phyloP scores from a whole-genome alignment of 345 rosid genomes.

The Brassica napus region DNA sequence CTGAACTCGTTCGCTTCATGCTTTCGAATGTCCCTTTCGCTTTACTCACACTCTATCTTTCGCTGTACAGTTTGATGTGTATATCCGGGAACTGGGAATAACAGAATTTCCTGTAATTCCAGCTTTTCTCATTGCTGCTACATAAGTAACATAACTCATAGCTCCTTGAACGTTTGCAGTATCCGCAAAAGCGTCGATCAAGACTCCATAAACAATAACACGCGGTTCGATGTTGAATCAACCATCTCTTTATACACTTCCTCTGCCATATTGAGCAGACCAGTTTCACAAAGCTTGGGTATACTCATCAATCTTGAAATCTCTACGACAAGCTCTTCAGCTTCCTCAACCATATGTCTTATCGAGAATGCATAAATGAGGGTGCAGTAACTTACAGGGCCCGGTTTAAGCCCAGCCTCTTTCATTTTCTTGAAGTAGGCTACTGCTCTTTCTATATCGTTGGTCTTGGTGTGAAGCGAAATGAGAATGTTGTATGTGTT shows the following conservation, averaged over 20 bases:
- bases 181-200: constrained; percentile 84
- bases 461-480: constrained; percentile 31
- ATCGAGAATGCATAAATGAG: constrained; percentile 78
- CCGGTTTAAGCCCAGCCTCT: constrained; percentile 61
- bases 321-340: constrained; percentile 66
- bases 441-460: constrained; percentile 53
- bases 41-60: constrained; percentile 66
- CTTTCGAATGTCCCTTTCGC: constrained; percentile 57
- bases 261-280: constrained; percentile 67
- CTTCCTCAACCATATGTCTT: constrained; percentile 72
- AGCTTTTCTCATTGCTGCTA: constrained; percentile 58
- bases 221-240: constrained; percentile 57
- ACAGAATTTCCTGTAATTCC: constrained; percentile 64
- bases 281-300: constrained; percentile 55
- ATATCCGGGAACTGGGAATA: constrained; percentile 63
- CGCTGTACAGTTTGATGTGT: constrained; percentile 72
- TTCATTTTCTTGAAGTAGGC: constrained; percentile 70
- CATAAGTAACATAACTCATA: constrained; percentile 56
- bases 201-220: constrained; percentile 64
- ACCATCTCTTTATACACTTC: constrained; percentile 66
- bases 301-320: constrained; percentile 74
- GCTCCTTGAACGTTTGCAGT: constrained; percentile 66
- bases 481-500: constrained; percentile 34
- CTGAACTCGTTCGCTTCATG: constrained; percentile 79
- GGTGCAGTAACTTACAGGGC: constrained; percentile 74